Conservation (phyloP, 352 stramenopile species). For the Pythium inflatum region DNA sequence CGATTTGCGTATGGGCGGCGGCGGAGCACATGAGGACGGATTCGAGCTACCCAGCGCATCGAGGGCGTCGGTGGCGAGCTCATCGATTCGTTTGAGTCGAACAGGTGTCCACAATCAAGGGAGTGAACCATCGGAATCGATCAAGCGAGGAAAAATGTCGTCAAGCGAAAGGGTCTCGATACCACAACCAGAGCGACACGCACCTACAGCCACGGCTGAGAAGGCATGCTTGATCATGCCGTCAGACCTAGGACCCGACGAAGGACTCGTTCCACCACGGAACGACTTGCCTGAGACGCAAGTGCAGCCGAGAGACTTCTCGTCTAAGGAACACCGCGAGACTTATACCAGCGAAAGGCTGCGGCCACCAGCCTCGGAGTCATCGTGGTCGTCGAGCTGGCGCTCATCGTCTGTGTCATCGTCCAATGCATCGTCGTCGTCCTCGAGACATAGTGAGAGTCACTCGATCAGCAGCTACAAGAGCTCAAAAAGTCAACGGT, state of each 20-base stretch:
- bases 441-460: not conserved
- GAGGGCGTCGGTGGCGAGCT: not conserved
- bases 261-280: too few species aligned
- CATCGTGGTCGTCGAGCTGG: slow-evolving; percentile 11
- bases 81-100: not conserved
- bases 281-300: too few species aligned
- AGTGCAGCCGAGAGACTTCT: too few species aligned
- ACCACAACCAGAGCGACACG: not conserved
- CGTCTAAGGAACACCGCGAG: too few species aligned
- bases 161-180: not conserved
- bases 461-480: not conserved
- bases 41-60: not conserved
- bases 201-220: not conserved
- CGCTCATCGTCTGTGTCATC: not conserved
- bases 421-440: not conserved
- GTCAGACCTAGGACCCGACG: slow-evolving; percentile 10
- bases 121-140: not conserved
- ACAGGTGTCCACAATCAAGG: not conserved
- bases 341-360: too few species aligned
- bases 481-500: not conserved
- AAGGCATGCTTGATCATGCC: slow-evolving; percentile 20
- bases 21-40: not conserved
- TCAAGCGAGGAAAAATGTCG: not conserved
- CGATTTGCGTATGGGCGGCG: too few species aligned
- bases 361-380: not conserved